A percentile compares a stretch with the other conserved stretches of the same genome.
phyloP scores from a whole-genome alignment of 768 basidiomycete genomes.

The Tylopilus rubrobrunneus region DNA sequence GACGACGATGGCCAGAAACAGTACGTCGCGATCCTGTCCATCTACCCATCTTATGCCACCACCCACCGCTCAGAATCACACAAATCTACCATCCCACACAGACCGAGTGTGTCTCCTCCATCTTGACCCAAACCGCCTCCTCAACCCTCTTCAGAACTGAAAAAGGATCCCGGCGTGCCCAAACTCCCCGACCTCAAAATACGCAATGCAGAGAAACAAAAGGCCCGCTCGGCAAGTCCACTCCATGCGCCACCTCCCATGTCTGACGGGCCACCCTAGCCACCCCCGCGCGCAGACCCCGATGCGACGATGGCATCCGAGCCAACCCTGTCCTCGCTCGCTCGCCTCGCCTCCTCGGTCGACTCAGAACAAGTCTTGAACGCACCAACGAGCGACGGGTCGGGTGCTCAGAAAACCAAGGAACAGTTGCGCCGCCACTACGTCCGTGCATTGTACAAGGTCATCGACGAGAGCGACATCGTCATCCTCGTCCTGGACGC shows the following conservation, averaged over 20 bases:
- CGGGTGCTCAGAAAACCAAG: conserved; percentile 46
- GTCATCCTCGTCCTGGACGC: conserved; percentile 89
- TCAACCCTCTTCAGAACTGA: conserved; percentile 51
- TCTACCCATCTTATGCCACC: not conserved
- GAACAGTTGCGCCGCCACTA: conserved; percentile 73
- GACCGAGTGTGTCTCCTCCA: conserved; percentile 18
- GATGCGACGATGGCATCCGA: conserved; percentile 71
- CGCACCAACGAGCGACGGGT: conserved; percentile 33
- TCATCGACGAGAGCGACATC: conserved; percentile 91
- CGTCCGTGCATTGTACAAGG: conserved; percentile 79
- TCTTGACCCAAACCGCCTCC: conserved; percentile 3
- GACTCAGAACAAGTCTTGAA: conserved; percentile 1
- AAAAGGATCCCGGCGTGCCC: conserved; percentile 88
- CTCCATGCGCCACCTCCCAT: not conserved
- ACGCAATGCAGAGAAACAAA: conserved; percentile 49
- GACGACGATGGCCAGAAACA: conserved; percentile 30
- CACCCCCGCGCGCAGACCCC: conserved; percentile 36
- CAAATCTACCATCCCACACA: conserved; percentile 25
- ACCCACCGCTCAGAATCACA: conserved; percentile 17
- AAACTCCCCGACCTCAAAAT: conserved; percentile 72
- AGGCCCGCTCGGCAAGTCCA: conserved; percentile 38
- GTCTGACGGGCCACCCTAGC: conserved; percentile 7
- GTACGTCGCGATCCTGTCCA: conserved; percentile 14
- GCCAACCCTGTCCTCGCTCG: conserved; percentile 62
- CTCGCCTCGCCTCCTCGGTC: conserved; percentile 42